A percentile compares a stretch with the other conserved stretches of the same genome.
Evolutionary conservation across 2,329 filamentous ascomycete genomes (phyloP).

Genomic region (Harringtonia lauricola): DNA sequence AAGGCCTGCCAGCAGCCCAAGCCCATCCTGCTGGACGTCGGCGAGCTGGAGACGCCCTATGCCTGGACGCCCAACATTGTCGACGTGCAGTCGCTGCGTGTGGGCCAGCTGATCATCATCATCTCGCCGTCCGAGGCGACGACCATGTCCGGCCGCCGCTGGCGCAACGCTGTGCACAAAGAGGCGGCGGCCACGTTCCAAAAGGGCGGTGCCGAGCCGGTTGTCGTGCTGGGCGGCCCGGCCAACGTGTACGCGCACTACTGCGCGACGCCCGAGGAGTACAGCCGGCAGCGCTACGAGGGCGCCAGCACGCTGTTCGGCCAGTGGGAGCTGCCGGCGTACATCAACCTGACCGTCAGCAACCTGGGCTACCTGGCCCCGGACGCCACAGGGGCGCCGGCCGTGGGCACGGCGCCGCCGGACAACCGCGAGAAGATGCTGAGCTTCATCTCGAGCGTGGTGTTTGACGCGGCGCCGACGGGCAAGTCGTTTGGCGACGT

Average conservation of each 20-base stretch:
- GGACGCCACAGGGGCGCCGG: constrained; percentile 28
- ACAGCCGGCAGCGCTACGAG: constrained; percentile 62
- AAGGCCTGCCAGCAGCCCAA: constrained; percentile 69
- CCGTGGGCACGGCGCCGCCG: constrained; percentile 55
- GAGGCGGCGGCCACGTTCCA: constrained; percentile 32
- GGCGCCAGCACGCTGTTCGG: constrained; percentile 89
- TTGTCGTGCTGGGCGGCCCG: constrained; percentile 80
- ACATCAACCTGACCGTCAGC: constrained; percentile 73
- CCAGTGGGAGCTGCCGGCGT: constrained; percentile 69
- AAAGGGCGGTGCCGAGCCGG: constrained; percentile 34
- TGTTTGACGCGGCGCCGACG: constrained; percentile 57
- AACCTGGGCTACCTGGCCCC: constrained; percentile 56
- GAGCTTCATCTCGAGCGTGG: constrained; percentile 69
- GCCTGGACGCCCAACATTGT: constrained; percentile 82
- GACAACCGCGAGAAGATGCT: constrained; percentile 69
- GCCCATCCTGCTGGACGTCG: constrained; percentile 77
- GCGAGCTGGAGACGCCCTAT: constrained; percentile 64
- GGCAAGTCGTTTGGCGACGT: constrained; percentile 59
- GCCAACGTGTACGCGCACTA: constrained; percentile 87
- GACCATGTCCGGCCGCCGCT: constrained; percentile 82
- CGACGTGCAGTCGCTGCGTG: constrained; percentile 72
- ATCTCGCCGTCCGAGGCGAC: constrained; percentile 81
- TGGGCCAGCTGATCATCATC: constrained; percentile 75
- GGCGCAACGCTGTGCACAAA: constrained; percentile 58
- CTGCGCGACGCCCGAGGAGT: constrained; percentile 70